A percentile compares a stretch with the other conserved stretches of the same genome.
phyloP scores from a whole-genome alignment of 2,329 filamentous ascomycete genomes.

The Aureobasidium leucospermi region DNA sequence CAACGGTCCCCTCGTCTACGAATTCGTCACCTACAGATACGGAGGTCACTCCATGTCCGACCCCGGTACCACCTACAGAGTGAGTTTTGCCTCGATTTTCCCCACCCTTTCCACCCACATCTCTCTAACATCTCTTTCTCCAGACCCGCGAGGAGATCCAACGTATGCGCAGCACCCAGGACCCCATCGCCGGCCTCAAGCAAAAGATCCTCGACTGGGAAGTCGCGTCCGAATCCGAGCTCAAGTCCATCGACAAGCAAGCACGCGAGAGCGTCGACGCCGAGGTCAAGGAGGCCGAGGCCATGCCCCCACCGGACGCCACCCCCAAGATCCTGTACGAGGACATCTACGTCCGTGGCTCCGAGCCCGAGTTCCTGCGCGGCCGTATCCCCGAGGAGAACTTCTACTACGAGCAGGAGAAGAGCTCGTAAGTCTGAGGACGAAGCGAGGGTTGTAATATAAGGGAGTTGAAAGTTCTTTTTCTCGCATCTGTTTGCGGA shows the following conservation, averaged over 20 bases:
- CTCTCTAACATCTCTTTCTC: neutral
- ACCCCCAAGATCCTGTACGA: conserved; percentile 82
- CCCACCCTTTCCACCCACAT: too few species aligned
- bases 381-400: conserved; percentile 88
- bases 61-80: conserved; percentile 94
- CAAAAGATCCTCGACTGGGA: conserved; percentile 96
- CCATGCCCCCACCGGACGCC: conserved; percentile 72
- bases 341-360: conserved; percentile 89
- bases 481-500: too few species aligned
- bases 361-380: conserved; percentile 80
- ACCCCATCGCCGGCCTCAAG: conserved; percentile 96
- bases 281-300: conserved; percentile 85
- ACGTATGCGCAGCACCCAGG: conserved; percentile 98
- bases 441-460: too few species aligned
- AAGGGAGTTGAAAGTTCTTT: too few species aligned
- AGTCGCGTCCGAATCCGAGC: conserved; percentile 84
- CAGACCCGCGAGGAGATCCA: conserved; percentile 95
- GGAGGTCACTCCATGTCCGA: conserved; percentile 99
- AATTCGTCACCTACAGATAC: conserved; percentile 99
- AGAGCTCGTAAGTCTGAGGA: neutral
- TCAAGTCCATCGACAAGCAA: conserved; percentile 94
- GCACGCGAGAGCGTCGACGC: conserved; percentile 77
- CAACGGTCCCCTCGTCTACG: conserved; percentile 90
- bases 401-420: conserved; percentile 56
- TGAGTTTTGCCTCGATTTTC: conserved; percentile 21